A percentile compares a stretch with the other conserved stretches of the same genome.
Conservation (phyloP, 1,284 basidiomycete species). For the Rhodotorula sp. region DNA sequence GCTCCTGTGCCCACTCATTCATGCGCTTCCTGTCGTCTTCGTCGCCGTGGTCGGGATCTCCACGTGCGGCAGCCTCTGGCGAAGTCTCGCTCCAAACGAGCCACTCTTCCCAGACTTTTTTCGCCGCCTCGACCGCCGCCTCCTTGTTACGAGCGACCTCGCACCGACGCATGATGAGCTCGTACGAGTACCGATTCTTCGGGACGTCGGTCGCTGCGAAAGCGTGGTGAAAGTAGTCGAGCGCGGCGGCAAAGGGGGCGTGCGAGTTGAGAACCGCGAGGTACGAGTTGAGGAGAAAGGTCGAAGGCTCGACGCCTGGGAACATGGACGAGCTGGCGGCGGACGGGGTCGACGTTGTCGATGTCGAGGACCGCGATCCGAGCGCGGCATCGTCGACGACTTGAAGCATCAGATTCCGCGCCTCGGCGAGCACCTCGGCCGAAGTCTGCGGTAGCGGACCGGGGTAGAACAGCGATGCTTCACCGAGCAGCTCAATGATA, state of each 20-base stretch:
- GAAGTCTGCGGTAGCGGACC: slow-evolving; percentile 62
- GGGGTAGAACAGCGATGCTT: slow-evolving; percentile 37
- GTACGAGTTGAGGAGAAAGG: slow-evolving; percentile 76
- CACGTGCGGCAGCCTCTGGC: neutral
- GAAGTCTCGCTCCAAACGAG: slow-evolving; percentile 23
- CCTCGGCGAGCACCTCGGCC: slow-evolving; percentile 72
- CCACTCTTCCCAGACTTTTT: slow-evolving; percentile 39
- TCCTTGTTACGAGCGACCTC: slow-evolving; percentile 27
- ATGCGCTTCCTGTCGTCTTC: neutral
- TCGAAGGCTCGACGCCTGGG: slow-evolving; percentile 59
- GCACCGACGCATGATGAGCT: slow-evolving; percentile 26
- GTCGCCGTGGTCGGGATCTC: slow-evolving; percentile 2
- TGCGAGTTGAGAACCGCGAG: slow-evolving; percentile 65
- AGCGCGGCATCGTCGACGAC: slow-evolving; percentile 53
- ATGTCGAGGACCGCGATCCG: neutral
- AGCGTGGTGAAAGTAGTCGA: slow-evolving; percentile 48
- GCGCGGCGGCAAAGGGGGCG: slow-evolving; percentile 55
- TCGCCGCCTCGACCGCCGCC: slow-evolving; percentile 8
- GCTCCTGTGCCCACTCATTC: slow-evolving; percentile 12
- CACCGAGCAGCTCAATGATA: slow-evolving; percentile 35
- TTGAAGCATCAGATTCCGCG: slow-evolving; percentile 65
- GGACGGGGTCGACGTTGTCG: neutral
- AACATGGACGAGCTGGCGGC: slow-evolving; percentile 53
- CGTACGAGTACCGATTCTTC: slow-evolving; percentile 30
- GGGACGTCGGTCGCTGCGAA: slow-evolving; percentile 1